phyloP scores from a whole-genome alignment of 1,284 basidiomycete species.

The Cryptococcus wingfieldii region DNA sequence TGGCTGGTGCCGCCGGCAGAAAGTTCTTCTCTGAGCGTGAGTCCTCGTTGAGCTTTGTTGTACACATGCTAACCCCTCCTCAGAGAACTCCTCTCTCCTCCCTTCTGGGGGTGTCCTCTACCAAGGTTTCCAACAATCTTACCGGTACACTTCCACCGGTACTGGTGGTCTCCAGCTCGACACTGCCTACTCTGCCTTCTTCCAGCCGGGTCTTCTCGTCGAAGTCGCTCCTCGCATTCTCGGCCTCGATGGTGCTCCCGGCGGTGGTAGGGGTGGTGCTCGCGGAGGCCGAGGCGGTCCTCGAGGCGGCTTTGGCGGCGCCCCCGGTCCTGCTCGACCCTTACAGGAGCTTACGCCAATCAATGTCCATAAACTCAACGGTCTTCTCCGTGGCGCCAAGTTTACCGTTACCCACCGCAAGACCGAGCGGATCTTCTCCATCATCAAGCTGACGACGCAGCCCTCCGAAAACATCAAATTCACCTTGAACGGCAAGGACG shows the following conservation, averaged over 20 bases:
- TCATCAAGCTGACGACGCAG: constrained; percentile 30
- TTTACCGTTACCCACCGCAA: constrained; percentile 38
- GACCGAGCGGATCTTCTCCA: constrained; percentile 34
- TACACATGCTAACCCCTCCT: not conserved
- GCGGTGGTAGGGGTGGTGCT: constrained; percentile 5
- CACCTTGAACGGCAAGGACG: constrained; percentile 31
- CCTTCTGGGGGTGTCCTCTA: not conserved
- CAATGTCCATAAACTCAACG: constrained; percentile 28
- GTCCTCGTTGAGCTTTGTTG: constrained; percentile 40
- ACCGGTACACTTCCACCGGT: constrained; percentile 37
- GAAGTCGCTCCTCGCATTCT: constrained; percentile 41
- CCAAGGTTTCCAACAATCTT: constrained; percentile 25
- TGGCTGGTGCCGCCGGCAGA: constrained; percentile 39
- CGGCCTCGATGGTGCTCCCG: constrained; percentile 10
- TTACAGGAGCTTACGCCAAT: constrained; percentile 12
- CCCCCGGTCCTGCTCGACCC: constrained; percentile 3
- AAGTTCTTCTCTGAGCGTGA: constrained; percentile 40
- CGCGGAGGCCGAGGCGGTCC: constrained; percentile 12
- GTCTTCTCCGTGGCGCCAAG: constrained; percentile 33
- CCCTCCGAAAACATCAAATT: constrained; percentile 34
- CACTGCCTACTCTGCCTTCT: constrained; percentile 45
- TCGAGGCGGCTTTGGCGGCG: constrained; percentile 7
- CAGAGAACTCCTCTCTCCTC: not conserved
- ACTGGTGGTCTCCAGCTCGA: constrained; percentile 38
- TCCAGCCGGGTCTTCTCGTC: constrained; percentile 35